Evolutionary conservation across 2,329 filamentous ascomycete genomes (phyloP).

Genomic region (Penicillium digitatum): DNA sequence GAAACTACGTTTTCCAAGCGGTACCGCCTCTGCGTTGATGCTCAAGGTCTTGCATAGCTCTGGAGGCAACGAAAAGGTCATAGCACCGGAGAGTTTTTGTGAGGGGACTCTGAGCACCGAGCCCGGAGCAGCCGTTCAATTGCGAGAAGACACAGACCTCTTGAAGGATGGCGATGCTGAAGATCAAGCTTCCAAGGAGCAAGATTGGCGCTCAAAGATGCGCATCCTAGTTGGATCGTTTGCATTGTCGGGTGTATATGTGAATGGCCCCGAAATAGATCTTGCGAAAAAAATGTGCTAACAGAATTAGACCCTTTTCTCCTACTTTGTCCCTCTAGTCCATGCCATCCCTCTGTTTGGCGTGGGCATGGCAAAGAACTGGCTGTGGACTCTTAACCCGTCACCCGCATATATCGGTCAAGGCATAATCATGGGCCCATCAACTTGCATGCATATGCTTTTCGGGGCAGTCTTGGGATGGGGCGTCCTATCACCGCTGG

Average conservation of each 20-base stretch:
- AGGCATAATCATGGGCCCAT: conserved; percentile 96
- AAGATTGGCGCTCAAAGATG: conserved; percentile 61
- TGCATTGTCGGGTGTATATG: conserved; percentile 54
- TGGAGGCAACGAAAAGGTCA: conserved; percentile 42
- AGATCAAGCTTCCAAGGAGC: conserved; percentile 36
- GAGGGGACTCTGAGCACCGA: conserved; percentile 20
- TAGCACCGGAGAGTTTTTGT: conserved; percentile 16
- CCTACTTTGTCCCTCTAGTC: conserved; percentile 84
- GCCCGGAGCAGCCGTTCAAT: conserved; percentile 30
- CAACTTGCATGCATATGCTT: conserved; percentile 93
- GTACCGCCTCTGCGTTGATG: conserved; percentile 90
- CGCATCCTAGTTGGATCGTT: conserved; percentile 58
- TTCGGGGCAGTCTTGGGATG: conserved; percentile 85
- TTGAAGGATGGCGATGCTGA: conserved; percentile 45
- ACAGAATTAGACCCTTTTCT: conserved; percentile 66
- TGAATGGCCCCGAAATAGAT: conserved; percentile 24
- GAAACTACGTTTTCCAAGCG: conserved; percentile 88
- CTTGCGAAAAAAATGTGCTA: conserved; percentile 3
- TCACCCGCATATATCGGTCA: conserved; percentile 97
- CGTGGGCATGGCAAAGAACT: conserved; percentile 64
- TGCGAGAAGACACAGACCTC: conserved; percentile 40
- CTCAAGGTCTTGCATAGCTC: conserved; percentile 82
- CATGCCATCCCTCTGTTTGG: conserved; percentile 87
- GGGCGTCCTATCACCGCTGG: conserved; percentile 83
- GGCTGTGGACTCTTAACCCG: conserved; percentile 95